Evolutionary conservation across 2,329 filamentous ascomycete genomes (phyloP), one percentile per base, ranked within the genome.

Genomic region (Pseudocercospora ulei): DNA sequence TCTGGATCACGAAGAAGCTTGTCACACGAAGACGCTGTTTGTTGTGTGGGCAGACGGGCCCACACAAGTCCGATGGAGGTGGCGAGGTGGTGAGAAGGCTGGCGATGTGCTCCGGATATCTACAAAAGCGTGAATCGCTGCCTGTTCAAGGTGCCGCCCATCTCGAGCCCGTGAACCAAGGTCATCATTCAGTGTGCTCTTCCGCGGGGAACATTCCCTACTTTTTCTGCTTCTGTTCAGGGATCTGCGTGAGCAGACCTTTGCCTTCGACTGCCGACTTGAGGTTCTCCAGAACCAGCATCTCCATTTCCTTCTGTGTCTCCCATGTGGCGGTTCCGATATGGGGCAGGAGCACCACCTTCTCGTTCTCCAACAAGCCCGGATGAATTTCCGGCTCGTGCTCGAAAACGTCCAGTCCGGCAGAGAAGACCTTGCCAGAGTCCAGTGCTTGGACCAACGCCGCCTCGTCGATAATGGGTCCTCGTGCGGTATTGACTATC

Each of bases 221-320:
- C 43, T 60, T 61, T 54, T 69, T 72, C 63, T 78, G 75, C 30
- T 33, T 19, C 9, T n/a, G n/a, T 58, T 77, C 75, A 3, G 70
- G 67, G 25, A 79, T 70, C 44, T 71, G 66, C n/a, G 75, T 78
- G 41, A 77, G 58, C 55, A 79, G 57, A 43, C 66, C 66, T 3
- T 71, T 72, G 42, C 70, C 66, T 51, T 75, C 67, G 24, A 78
- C 64, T 4, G 69, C 73, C 19, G 61, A 66, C 52, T 68, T 68
- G 55, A 79, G 46, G 47, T 77, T 77, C 19, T 72, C 65, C 54
- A 77, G 44, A 11, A 76, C 72, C 47, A 76, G 53, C 36, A 75
- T 52, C 55, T 77, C 73, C 73, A 76, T 77, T 38, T 75, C 71
- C 47, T 67, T 69, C 59, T 76, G 72, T 13, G 72, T 76, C 57